These are phyloP conservation scores for Syzygium jambos DNA, from an alignment of 345 rosid genomes.

Conservation along the genomic window DNA sequence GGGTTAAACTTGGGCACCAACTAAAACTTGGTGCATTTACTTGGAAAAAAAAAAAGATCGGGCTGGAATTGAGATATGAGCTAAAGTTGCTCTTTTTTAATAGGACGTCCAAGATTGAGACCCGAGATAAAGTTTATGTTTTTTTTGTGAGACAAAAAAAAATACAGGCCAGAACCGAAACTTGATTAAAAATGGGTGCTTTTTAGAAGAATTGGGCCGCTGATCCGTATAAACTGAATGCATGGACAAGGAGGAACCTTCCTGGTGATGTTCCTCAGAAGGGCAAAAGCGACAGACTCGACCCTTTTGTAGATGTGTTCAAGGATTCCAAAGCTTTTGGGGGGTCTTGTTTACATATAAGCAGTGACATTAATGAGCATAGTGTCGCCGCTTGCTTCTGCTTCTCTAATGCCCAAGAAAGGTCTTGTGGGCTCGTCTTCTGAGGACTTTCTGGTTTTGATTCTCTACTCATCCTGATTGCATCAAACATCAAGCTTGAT, in stretches of 20 bases:
- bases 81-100: neutral
- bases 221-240: neutral
- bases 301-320: neutral
- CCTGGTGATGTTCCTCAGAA: neutral
- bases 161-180: neutral
- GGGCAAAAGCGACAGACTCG: neutral
- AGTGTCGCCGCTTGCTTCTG: neutral
- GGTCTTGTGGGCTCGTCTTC: neutral
- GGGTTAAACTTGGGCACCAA: neutral
- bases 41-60: too few species aligned
- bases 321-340: neutral
- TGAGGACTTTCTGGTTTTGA: neutral
- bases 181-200: neutral
- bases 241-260: neutral
- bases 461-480: neutral
- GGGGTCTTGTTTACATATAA: neutral
- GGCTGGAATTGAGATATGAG: rapidly evolving
- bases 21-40: neutral
- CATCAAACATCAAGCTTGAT: neutral
- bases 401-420: neutral
- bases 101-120: neutral
- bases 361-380: neutral
- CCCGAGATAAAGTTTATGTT: rapidly evolving
- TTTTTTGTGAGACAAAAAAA: neutral
- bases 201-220: neutral